phyloP scores from a whole-genome alignment of 331 rosid genomes.

The Malus hybrid region DNA sequence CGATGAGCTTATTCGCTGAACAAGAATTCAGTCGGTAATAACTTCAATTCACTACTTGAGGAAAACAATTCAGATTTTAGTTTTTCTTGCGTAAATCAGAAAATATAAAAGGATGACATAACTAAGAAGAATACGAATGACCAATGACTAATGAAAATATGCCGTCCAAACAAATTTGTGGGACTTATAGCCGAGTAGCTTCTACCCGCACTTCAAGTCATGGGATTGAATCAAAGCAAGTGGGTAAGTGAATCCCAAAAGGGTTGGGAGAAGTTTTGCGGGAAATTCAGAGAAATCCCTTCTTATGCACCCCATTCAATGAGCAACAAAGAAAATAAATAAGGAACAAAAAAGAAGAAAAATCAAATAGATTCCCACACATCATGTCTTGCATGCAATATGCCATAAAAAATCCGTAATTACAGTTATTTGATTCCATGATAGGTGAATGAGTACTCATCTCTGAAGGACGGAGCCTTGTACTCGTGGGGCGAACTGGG shows the following conservation, averaged over 20 bases:
- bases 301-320: background rate
- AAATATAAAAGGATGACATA: background rate
- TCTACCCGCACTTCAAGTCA: background rate
- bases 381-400: background rate
- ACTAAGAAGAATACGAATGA: background rate
- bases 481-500: conserved; percentile 97
- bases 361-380: background rate
- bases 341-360: no score
- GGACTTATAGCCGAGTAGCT: background rate
- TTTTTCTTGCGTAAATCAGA: background rate
- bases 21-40: background rate
- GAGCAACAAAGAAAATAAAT: background rate
- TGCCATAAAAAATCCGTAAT: background rate
- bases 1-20: no score
- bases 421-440: conserved; percentile 3
- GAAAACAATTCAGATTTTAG: background rate
- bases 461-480: conserved; percentile 59
- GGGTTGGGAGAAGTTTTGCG: no score
- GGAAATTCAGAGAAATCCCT: background rate
- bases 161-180: background rate
- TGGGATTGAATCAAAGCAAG: background rate
- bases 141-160: background rate
- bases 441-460: conserved; percentile 94
- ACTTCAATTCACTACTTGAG: background rate
- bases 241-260: background rate